Base-by-base conservation (phyloP, 2,329 filamentous ascomycete species). In the Paecilomyces sp. region DNA sequence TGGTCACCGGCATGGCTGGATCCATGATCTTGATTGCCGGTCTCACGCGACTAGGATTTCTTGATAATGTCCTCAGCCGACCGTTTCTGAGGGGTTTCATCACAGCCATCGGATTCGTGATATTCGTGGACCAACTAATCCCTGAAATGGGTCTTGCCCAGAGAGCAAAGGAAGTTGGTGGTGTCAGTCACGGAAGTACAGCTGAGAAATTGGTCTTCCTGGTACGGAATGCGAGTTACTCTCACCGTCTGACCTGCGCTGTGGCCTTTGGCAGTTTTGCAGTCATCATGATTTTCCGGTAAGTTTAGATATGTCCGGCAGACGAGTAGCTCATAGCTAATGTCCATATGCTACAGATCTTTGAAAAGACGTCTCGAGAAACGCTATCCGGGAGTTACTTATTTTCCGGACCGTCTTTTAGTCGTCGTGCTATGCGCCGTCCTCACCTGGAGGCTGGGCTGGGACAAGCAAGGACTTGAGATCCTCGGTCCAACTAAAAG, bases 51-150 rank as follows among this genome's bases (percentile, higher is more conserved):
- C 79, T 99, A 3, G 94, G 94, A 0, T 99, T 97, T 68, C 76
- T 99, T 62, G 94, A 99, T 71, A 96, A 91, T 68, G 92, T 99
- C 11, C 82, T 99, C 36, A 97, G 92, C 66, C 84, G 91, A 34
- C 94, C 94, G 0, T 97, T 99, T 68, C 77, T 97, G 59, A 83
- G 94, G 61, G 94, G 94, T 0, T 99, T 99, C 77, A 97, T 99
- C 75, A 96, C 91, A 60, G 94, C 94, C 56, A 95, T 99, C 71
- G 94, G 94, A 55, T 90, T 97, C 59, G 92, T 97, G 64, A 97
- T 99, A 71, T 86, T 95, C 47, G 91, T 97, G 36, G 94, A 97
- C 73, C 94, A 99, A 75, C 79, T 96, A 53, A 90, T 97, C 57
- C 92, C 93, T 0, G 92, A 97, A 74, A 83, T 96, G 67, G 94